Evolutionary conservation across 495 filamentous ascomycete species (phyloP).

Genomic region (Neurospora pannonica): DNA sequence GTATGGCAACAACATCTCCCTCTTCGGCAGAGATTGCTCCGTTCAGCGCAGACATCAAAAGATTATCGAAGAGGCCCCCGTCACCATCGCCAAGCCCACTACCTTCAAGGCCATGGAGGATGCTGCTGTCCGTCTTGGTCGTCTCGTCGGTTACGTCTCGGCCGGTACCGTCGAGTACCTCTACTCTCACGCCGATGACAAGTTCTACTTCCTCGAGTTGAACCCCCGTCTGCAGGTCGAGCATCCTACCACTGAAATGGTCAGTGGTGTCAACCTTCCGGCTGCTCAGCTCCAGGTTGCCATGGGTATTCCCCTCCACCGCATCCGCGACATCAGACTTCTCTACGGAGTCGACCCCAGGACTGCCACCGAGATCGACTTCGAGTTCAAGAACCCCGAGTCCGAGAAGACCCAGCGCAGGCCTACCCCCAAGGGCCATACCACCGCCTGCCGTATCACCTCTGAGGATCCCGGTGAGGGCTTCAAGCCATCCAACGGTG

Average conservation of each 20-base stretch:
- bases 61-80: slow-evolving; percentile 98
- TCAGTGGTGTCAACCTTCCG: slow-evolving; percentile 92
- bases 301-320: slow-evolving; percentile 94
- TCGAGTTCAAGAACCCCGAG: slow-evolving; percentile 83
- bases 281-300: slow-evolving; percentile 97
- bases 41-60: slow-evolving; percentile 98
- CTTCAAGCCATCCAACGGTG: slow-evolving; percentile 98
- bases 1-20: slow-evolving; percentile 98
- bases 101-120: slow-evolving; percentile 97
- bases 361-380: slow-evolving; percentile 81
- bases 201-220: slow-evolving; percentile 98
- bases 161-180: slow-evolving; percentile 98
- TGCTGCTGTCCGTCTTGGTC: slow-evolving; percentile 87
- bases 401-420: slow-evolving; percentile 78
- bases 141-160: slow-evolving; percentile 94
- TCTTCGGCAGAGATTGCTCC: slow-evolving; percentile 97
- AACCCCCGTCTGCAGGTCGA: slow-evolving; percentile 98
- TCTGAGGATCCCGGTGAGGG: slow-evolving; percentile 98
- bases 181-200: slow-evolving; percentile 95
- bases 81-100: slow-evolving; percentile 78
- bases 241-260: slow-evolving; percentile 99
- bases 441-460: slow-evolving; percentile 97
- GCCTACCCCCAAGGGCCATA: slow-evolving; percentile 90
- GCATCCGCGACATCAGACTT: slow-evolving; percentile 90
- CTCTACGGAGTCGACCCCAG: slow-evolving; percentile 94